These are phyloP conservation scores for Scutellaria galericulata DNA, from an alignment of 257 asterid species.

Conservation along the genomic window DNA sequence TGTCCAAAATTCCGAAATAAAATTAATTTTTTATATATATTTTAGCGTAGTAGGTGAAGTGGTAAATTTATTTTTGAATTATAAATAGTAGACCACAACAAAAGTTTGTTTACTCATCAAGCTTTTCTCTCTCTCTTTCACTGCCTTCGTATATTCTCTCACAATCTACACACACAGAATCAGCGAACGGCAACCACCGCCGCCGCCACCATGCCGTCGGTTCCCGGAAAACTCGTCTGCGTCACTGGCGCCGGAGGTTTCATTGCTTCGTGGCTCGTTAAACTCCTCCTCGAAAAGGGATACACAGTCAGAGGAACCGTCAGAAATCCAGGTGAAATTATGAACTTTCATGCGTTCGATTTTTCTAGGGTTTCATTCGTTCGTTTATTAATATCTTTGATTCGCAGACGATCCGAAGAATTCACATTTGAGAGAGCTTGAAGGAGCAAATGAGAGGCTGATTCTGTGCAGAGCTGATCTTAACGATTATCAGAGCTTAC, in stretches of 20 bases:
- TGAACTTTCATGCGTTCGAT: background rate
- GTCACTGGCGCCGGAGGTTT: conserved; percentile 99
- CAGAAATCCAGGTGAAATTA: conserved; percentile 77
- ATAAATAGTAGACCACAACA: conserved; percentile 29
- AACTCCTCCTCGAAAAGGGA: conserved; percentile 79
- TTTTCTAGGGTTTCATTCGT: background rate
- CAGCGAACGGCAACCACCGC: background rate
- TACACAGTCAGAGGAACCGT: conserved; percentile 91
- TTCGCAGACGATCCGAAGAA: conserved; percentile 80
- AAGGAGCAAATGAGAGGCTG: conserved; percentile 88
- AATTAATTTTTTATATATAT: background rate
- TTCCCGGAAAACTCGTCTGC: conserved; percentile 72
- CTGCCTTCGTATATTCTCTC: background rate
- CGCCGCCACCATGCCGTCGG: conserved; percentile 59
- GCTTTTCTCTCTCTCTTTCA: background rate
- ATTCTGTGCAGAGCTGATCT: conserved; percentile 78
- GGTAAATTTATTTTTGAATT: background rate
- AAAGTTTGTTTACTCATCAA: conserved; percentile 8
- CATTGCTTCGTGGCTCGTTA: conserved; percentile 99
- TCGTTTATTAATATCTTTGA: background rate
- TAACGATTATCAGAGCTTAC: conserved; percentile 71
- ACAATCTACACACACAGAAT: background rate
- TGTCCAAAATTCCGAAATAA: too few relatives aligned
- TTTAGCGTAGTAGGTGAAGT: conserved; percentile 38
- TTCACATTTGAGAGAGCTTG: conserved; percentile 74